Percentiles rank a stretch among this genome's conserved stretches.
These are phyloP conservation scores for Gymnopus androsaceus DNA, from an alignment of 1,284 basidiomycete species.

Conservation along the genomic window DNA sequence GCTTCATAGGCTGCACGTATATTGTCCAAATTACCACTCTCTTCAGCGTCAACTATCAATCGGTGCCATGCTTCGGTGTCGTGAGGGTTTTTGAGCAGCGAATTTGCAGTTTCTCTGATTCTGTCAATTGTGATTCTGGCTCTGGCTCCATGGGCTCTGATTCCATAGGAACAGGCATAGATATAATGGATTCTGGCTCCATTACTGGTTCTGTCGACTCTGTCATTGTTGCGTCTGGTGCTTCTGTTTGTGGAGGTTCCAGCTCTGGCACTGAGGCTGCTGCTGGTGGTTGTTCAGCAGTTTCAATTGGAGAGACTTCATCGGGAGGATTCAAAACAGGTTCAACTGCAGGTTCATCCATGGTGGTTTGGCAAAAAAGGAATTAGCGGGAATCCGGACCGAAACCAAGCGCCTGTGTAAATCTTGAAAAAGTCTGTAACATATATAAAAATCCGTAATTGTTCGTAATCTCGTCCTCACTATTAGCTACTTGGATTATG, in stretches of 20 bases:
- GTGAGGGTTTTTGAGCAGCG: conserved; percentile 31
- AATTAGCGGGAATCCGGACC: too few species aligned
- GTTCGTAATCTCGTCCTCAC: too few species aligned
- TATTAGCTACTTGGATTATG: too few species aligned
- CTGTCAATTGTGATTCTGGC: not conserved
- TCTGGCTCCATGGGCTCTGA: not conserved
- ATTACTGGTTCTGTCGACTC: not conserved
- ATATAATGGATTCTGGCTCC: conserved; percentile 2
- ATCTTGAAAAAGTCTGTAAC: too few species aligned
- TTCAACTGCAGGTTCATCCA: conserved; percentile 5
- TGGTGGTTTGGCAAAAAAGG: not conserved
- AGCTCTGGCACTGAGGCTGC: not conserved
- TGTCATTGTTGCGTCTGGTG: not conserved
- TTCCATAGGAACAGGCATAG: too few species aligned
- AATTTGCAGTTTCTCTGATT: not conserved
- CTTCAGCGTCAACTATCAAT: conserved; percentile 67
- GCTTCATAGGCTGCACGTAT: conserved; percentile 74
- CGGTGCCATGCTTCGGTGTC: conserved; percentile 71
- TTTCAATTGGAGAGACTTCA: not conserved
- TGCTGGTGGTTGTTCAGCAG: not conserved
- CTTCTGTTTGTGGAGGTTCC: not conserved
- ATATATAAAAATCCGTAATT: too few species aligned
- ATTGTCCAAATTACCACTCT: conserved; percentile 65
- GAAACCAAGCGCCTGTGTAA: too few species aligned
- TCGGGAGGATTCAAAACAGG: not conserved